phyloP scores from a whole-genome alignment of 306 rosid genomes.

The Ormosia emarginata region DNA sequence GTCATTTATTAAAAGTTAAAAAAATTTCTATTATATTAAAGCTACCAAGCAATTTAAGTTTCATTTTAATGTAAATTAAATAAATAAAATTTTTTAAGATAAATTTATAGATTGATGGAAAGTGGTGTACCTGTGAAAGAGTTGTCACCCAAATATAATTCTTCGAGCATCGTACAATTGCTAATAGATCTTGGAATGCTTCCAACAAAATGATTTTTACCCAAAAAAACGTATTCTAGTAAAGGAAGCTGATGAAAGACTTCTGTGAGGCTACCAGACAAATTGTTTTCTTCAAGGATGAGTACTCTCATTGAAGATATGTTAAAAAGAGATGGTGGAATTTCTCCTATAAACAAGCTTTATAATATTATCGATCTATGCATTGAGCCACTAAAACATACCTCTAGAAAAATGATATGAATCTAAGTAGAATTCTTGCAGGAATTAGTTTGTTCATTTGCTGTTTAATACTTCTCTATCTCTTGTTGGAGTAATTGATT shows the following conservation, averaged over 20 bases:
- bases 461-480: not conserved
- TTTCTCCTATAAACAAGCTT: slow-evolving; percentile 15
- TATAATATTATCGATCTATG: not conserved
- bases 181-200: slow-evolving; percentile 17
- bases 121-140: slow-evolving; percentile 11
- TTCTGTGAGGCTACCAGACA: not conserved
- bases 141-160: not conserved
- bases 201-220: not conserved
- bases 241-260: slow-evolving; percentile 9
- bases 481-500: not conserved
- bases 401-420: not conserved
- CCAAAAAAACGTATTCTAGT: not conserved
- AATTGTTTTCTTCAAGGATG: not conserved
- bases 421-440: not conserved
- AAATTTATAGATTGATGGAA: not conserved
- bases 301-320: slow-evolving; percentile 11
- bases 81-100: not conserved
- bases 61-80: not conserved
- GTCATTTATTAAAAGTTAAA: too few relatives aligned
- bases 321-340: slow-evolving; percentile 14
- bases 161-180: not conserved
- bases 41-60: not conserved
- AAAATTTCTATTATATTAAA: not conserved
- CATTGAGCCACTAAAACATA: not conserved
- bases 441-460: not conserved